Base-by-base conservation (phyloP, 225 moss, liverwort and hornwort genomes). In the Anthoceros angustus region DNA sequence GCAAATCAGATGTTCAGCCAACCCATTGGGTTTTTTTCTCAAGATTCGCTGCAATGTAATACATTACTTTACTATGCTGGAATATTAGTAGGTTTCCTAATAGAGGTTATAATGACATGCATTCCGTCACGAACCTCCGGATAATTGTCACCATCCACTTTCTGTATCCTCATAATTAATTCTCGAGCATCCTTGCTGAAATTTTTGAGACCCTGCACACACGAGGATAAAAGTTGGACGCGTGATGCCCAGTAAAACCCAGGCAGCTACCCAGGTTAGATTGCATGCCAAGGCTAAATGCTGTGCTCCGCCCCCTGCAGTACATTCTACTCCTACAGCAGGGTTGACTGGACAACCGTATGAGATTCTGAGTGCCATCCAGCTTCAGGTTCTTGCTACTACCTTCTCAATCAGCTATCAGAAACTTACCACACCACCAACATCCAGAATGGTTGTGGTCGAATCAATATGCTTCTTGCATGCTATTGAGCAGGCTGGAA, bases 381-480 rank as follows among this genome's bases (percentile, higher is more conserved):
- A 38, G 5, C 7, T 41, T 8, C 25, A 64, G 40, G 23, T 64
- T 10, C 38, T 38, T 14, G 25, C 20, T 39, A 25, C 40, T 8
- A 15, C 5, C 8, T 15, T 64, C 23, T 5, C 7, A 15, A 7
- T 0, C 38, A 64, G 0, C 38, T 6, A 15, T 15, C 0, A 38
- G 25, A 69, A 39, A 69, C 84, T 71, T 73, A 92, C 98, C 87
- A 92, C 89, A 66, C 92, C 92, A 46, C 82, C 82, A 43, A 98
- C 98, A 71, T 98, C 98, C 42, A 98, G 68, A 45, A 98, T 89
- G 21, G 98, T 89, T 39, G 98, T 98, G 40, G 98, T 86, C 2
- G 81, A 83, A 72, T 86, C 85, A 61, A 98, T 79, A 67, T 86
- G 87, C 48, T 64, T 83, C 69, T 89, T 82, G 23, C 76, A 74